phyloP scores from a whole-genome alignment of 78 protist species.

The Ministeria vibrans region DNA sequence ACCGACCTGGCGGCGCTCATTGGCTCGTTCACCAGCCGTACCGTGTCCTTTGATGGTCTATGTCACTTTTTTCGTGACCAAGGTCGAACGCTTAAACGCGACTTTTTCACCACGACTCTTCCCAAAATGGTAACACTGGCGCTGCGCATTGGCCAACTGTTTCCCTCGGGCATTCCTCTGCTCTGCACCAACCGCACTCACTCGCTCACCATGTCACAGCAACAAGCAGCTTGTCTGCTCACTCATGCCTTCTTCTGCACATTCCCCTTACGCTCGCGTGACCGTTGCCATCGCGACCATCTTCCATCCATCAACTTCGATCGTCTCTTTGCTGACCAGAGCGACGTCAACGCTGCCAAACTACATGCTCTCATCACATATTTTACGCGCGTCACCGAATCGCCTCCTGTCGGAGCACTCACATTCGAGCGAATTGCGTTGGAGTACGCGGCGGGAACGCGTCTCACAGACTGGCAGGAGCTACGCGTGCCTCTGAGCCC shows the following conservation, averaged over 20 bases:
- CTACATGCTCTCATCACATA: background rate
- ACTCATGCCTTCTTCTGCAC: conserved; percentile 18
- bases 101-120: too few relatives aligned
- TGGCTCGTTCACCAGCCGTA: too few relatives aligned
- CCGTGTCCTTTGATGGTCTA: too few relatives aligned
- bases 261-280: background rate
- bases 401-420: background rate
- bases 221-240: conserved; percentile 6
- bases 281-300: background rate
- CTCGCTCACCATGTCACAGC: background rate
- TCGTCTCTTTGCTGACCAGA: background rate
- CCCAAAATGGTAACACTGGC: background rate
- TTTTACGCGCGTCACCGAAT: background rate
- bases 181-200: background rate
- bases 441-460: too few relatives aligned
- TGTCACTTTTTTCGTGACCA: too few relatives aligned
- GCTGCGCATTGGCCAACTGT: background rate
- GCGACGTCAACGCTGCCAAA: background rate
- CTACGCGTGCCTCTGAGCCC: too few relatives aligned
- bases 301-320: conserved; percentile 2
- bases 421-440: conserved; percentile 17
- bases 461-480: too few relatives aligned
- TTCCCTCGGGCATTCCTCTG: background rate
- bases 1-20: too few relatives aligned
- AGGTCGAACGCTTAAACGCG: too few relatives aligned